Percentiles rank a stretch among this genome's conserved stretches.
Evolutionary conservation across 202 grass and related monocot species (phyloP).

Genomic region (Elaeis oleifera): DNA sequence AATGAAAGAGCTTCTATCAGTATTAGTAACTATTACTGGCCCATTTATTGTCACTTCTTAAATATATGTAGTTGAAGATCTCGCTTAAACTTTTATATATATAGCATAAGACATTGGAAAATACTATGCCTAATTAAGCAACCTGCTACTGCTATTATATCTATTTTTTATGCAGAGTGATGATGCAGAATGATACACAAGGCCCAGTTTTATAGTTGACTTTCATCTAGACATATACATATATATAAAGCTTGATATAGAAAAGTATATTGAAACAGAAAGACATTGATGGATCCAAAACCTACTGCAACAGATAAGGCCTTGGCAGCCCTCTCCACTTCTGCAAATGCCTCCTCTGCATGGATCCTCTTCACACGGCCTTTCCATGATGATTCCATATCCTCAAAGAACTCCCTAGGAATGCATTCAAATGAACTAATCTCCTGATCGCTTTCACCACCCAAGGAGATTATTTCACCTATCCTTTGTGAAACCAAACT

Average conservation of each 20-base stretch:
- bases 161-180: no score
- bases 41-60: no score
- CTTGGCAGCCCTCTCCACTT: conserved; percentile 70
- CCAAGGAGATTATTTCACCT: conserved; percentile 62
- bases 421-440: conserved; percentile 64
- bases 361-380: conserved; percentile 85
- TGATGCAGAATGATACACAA: no score
- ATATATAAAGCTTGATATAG: no score
- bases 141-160: no score
- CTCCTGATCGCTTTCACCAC: conserved; percentile 63
- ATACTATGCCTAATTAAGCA: no score
- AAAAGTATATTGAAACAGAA: neutral
- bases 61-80: no score
- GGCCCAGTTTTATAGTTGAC: neutral
- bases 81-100: no score
- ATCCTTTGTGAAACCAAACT: conserved; percentile 66
- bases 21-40: no score
- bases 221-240: no score
- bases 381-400: conserved; percentile 96
- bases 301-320: conserved; percentile 55
- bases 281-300: conserved; percentile 10
- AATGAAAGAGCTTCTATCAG: no score
- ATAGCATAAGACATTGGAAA: no score
- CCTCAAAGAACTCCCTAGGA: conserved; percentile 79
- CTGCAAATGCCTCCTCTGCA: conserved; percentile 64